Evolutionary conservation across 192 early-diverging fungal species (phyloP), one percentile per base, ranked within the genome.

Genomic region (Coemansia sp.): DNA sequence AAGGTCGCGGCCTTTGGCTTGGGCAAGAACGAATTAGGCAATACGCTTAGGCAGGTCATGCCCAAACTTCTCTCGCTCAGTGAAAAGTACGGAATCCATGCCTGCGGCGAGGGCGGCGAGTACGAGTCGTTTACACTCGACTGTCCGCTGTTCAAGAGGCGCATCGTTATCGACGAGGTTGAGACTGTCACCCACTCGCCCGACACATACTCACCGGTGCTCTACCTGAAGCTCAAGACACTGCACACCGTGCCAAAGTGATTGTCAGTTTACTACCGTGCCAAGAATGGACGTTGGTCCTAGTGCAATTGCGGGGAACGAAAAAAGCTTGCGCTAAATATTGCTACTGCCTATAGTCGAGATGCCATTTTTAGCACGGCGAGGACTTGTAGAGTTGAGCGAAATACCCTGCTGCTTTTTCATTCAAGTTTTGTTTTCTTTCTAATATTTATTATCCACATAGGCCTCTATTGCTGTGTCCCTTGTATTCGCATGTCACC

Each of bases 91-190:
- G 93, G 89, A 28, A 61, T 92, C 28, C 91, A 99, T 75, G 84
- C 94, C 6, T 97, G 95, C 65, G 97, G 97, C 34, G 97, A 99
- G 79, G 97, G 97, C 59, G 97, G 97, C 26, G 97, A 99, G 79
- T 99, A 91, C 69, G 97, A 99, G 68, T 92, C 95, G 5, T 85
- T 97, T 57, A 94, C 93, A 0, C 69, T 97, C 37, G 95, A 99
- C 65, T 94, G 91, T 62, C 96, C 96, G 3, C 64, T 99, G 26
- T 99, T 95, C 68, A 89, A 88, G 47, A 89, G 87, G 56, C 84
- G 91, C 9, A 90, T 99, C 61, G 83, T 92, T 3, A 59, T 85
- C 16, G 90, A 92, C 33, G 88, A 93, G 58, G 81, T 83, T 0
- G 86, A 93, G 60, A 79, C 77, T 0, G 76, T 95, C 10, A 77